These are phyloP conservation scores for Phytopythium aichiense DNA, from an alignment of 352 stramenopile species.

Conservation along the genomic window DNA sequence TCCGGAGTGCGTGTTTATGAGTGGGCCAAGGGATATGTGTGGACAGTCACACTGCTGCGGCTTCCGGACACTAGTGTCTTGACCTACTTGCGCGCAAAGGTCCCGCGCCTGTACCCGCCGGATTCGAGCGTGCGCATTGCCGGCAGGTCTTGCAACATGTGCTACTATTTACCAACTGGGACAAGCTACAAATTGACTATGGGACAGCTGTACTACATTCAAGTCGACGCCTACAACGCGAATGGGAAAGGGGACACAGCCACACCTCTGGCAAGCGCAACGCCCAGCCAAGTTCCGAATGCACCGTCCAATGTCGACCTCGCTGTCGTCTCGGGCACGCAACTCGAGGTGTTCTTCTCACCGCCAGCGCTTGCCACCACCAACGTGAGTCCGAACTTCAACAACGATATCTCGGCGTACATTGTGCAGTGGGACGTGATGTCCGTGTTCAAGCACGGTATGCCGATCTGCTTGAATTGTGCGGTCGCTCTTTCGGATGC, in stretches of 20 bases:
- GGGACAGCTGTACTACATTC: constrained; percentile 74
- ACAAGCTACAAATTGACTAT: constrained; percentile 53
- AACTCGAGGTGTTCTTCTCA: constrained; percentile 89
- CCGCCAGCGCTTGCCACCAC: constrained; percentile 50
- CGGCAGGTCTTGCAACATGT: constrained; percentile 49
- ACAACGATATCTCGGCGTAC: constrained; percentile 87
- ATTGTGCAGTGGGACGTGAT: constrained; percentile 87
- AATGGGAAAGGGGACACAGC: constrained; percentile 56
- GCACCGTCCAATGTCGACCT: constrained; percentile 88
- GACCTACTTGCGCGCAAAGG: constrained; percentile 45
- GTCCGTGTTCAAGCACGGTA: constrained; percentile 62
- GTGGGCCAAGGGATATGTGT: constrained; percentile 72
- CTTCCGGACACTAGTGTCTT: constrained; percentile 23
- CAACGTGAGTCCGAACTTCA: constrained; percentile 61
- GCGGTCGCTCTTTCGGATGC: constrained; percentile 35
- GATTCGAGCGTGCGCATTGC: constrained; percentile 37
- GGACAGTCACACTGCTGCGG: constrained; percentile 51
- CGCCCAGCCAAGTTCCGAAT: constrained; percentile 82
- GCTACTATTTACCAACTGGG: constrained; percentile 62
- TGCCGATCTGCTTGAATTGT: constrained; percentile 43
- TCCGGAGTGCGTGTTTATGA: constrained; percentile 49
- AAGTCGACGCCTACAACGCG: constrained; percentile 70
- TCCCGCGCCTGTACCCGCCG: constrained; percentile 40
- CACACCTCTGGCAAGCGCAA: constrained; percentile 27
- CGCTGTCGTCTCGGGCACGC: constrained; percentile 79